Base-by-base conservation (phyloP, 2,329 filamentous ascomycete genomes). In the Celoporthe dispersa region DNA sequence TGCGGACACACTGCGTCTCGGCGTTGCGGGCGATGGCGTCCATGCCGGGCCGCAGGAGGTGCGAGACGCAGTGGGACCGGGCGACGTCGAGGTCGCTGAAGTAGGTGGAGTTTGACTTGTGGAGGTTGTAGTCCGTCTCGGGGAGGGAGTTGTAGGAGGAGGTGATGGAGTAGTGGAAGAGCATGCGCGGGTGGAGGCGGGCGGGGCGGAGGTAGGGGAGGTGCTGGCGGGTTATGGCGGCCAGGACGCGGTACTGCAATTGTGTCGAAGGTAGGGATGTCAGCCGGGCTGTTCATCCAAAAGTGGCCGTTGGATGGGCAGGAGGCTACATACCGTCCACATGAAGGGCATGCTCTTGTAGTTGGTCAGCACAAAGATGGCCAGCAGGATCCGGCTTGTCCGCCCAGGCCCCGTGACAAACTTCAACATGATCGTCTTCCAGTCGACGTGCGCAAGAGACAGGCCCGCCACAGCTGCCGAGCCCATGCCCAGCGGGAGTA, bases 31-130 rank as follows among this genome's bases (percentile, higher is more conserved):
- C 81, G 22, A 88, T 79, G 25, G 79, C 81, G 55, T 84, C 81
- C 76, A 91, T 84, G 1, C 89, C 89, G 0, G 86, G 85, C 28
- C 85, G 86, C 67, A 91, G 83, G 2, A 94, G 82, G 73, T 90
- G 88, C 64, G 90, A 91, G 67, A 97, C 89, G 11, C 96, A 88
- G 73, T 97, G 92, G 0, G 92, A 92, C 69, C 96, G 92, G 53
- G 91, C 89, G 71, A 95, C 87, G 80, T 97, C 94, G 74, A 97
- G 89, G 80, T 97, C 94, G 74, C 90, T 84, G 78, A 97, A 97
- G 83, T 97, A 97, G 39, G 94, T 97, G 75, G 88, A 78, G 76
- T 81, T 81, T 77, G 75, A 77, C 77, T 81, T 81, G 79, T 81
- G 79, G 59, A 80, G 65, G 76, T 81, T 81, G 78, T 81, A 81